Evolutionary conservation across 306 rosid species (phyloP).

Genomic region (Pueraria montana): DNA sequence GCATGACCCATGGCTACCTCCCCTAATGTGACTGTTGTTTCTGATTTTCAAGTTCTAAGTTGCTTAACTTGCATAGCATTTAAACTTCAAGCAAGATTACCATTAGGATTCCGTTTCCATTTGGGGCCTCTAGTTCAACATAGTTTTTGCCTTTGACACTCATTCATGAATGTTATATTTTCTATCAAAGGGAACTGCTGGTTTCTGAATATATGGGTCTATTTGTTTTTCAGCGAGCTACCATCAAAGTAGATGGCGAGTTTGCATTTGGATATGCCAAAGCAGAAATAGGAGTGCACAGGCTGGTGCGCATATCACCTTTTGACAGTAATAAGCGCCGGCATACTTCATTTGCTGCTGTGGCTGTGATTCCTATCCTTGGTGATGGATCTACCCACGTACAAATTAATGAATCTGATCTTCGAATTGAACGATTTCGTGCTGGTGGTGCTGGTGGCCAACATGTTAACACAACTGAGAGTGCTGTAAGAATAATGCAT

Average conservation of each 20-base stretch:
- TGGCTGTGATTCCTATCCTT: slow-evolving; percentile 90
- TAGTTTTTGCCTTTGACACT: background rate
- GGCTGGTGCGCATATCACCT: slow-evolving; percentile 95
- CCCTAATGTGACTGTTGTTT: slow-evolving; percentile 6
- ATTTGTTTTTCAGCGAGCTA: slow-evolving; percentile 79
- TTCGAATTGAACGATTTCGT: slow-evolving; percentile 90
- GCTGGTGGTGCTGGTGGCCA: slow-evolving; percentile 98
- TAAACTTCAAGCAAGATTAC: slow-evolving; percentile 27
- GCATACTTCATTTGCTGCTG: slow-evolving; percentile 98
- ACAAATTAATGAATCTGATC: slow-evolving; percentile 92
- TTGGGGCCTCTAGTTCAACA: slow-evolving; percentile 10
- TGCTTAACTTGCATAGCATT: slow-evolving; percentile 38
- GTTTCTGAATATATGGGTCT: slow-evolving; percentile 43
- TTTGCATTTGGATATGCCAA: slow-evolving; percentile 98
- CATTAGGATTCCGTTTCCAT: slow-evolving; percentile 14
- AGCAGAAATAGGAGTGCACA: slow-evolving; percentile 97
- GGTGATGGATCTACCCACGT: slow-evolving; percentile 77
- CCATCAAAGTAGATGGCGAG: slow-evolving; percentile 93
- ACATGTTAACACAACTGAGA: slow-evolving; percentile 91
- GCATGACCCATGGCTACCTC: slow-evolving; percentile 19
- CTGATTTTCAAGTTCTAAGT: slow-evolving; percentile 17
- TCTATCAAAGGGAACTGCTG: slow-evolving; percentile 24
- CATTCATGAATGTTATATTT: slow-evolving; percentile 26
- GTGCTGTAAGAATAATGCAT: slow-evolving; percentile 93
- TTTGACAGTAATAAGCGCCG: slow-evolving; percentile 93